phyloP scores from a whole-genome alignment of 1,284 basidiomycete species.

The Somion occarium region DNA sequence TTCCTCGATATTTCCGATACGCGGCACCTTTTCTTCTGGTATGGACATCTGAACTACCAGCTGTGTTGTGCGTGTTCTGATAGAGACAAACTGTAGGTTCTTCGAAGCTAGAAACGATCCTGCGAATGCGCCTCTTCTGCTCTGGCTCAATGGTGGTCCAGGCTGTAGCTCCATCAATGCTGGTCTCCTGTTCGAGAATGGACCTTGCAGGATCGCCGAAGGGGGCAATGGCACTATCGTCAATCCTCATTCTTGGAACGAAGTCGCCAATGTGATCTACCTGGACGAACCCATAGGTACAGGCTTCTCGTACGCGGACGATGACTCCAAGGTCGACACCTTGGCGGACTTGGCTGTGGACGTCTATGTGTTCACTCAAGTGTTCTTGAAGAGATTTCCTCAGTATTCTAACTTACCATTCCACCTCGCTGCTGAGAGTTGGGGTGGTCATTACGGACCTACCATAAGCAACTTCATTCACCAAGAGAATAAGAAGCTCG shows the following conservation, averaged over 20 bases:
- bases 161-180: slow-evolving; percentile 70
- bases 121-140: slow-evolving; percentile 48
- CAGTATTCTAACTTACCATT: slow-evolving; percentile 66
- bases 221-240: slow-evolving; percentile 63
- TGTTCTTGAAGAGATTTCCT: slow-evolving; percentile 76
- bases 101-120: slow-evolving; percentile 37
- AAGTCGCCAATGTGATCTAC: slow-evolving; percentile 42
- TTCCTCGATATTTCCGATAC: slow-evolving; percentile 8
- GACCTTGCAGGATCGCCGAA: slow-evolving; percentile 72
- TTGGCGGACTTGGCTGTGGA: slow-evolving; percentile 46
- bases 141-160: slow-evolving; percentile 70
- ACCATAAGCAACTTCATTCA: slow-evolving; percentile 76
- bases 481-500: slow-evolving; percentile 63
- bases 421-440: slow-evolving; percentile 74
- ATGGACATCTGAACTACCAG: slow-evolving; percentile 45
- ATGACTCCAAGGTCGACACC: slow-evolving; percentile 40
- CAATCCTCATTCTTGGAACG: slow-evolving; percentile 49
- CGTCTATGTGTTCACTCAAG: slow-evolving; percentile 82
- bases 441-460: slow-evolving; percentile 80
- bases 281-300: slow-evolving; percentile 58
- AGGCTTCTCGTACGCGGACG: slow-evolving; percentile 54
- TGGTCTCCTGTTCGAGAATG: slow-evolving; percentile 83
- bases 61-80: slow-evolving; percentile 25
- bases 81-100: slow-evolving; percentile 37
- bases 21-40: slow-evolving; percentile 12